Evolutionary conservation across 768 basidiomycete species (phyloP).

Genomic region (Xerocomellus amylosporus): DNA sequence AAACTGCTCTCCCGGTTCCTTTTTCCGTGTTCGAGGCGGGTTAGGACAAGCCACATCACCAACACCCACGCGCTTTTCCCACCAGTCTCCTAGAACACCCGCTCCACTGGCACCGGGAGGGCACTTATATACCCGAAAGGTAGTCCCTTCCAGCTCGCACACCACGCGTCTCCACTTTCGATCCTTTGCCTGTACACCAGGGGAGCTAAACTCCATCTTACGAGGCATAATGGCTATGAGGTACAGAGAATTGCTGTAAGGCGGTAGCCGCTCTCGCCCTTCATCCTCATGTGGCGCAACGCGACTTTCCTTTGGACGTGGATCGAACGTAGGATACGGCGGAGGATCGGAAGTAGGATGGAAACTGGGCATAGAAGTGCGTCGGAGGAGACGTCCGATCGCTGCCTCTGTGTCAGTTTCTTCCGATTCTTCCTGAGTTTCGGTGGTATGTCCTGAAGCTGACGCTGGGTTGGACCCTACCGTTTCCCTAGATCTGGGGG

Average conservation of each 20-base stretch:
- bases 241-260: conserved; percentile 79
- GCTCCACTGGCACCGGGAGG: conserved; percentile 42
- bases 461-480: conserved; percentile 10
- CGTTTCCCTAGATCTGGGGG: conserved; percentile 18
- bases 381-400: conserved; percentile 45
- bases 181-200: conserved; percentile 85
- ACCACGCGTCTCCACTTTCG: conserved; percentile 88
- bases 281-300: conserved; percentile 68
- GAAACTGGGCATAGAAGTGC: conserved; percentile 73
- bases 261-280: conserved; percentile 74
- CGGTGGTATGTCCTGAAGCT: conserved; percentile 10
- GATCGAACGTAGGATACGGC: conserved; percentile 57
- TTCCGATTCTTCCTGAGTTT: conserved; percentile 14
- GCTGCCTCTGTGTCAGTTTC: conserved; percentile 27
- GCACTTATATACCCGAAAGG: conserved; percentile 70
- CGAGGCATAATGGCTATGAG: conserved; percentile 79
- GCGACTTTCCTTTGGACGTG: conserved; percentile 23
- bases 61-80: conserved; percentile 75
- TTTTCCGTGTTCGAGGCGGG: conserved; percentile 24
- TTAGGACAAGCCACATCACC: conserved; percentile 48
- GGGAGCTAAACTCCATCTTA: conserved; percentile 89
- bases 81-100: conserved; percentile 67
- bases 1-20: conserved; percentile 19
- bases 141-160: conserved; percentile 91
- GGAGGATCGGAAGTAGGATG: conserved; percentile 58